phyloP scores from a whole-genome alignment of 768 basidiomycete species.

The Agrocybe praecox region DNA sequence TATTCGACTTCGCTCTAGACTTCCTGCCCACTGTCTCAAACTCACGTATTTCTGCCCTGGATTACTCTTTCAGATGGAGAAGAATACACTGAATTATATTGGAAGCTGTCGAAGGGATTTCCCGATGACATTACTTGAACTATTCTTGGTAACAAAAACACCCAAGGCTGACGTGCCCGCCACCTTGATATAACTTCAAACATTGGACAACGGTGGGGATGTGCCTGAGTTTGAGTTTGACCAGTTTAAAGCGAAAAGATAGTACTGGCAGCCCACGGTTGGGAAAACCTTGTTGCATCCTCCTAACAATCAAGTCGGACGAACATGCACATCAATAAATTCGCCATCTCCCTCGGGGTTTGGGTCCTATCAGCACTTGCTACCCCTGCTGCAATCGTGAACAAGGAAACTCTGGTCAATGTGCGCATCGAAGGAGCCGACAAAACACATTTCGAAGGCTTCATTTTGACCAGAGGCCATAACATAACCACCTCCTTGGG shows the following conservation, averaged over 20 bases:
- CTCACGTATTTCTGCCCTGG: no score
- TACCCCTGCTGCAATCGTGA: constrained; percentile 1
- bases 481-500: constrained; percentile 38
- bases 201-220: not conserved
- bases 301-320: no score
- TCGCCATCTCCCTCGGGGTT: constrained; percentile 1
- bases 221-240: not conserved
- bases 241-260: not conserved
- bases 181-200: not conserved
- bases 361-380: constrained; percentile 1
- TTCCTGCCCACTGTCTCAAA: no score
- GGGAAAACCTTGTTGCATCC: no score
- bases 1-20: no score
- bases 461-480: constrained; percentile 40
- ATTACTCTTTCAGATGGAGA: no score
- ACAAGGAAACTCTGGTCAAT: constrained; percentile 24
- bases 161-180: not conserved
- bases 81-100: not conserved
- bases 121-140: not conserved
- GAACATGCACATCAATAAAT: constrained; percentile 4
- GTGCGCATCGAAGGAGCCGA: constrained; percentile 41
- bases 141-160: not conserved
- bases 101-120: not conserved
- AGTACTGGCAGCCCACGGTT: not conserved
- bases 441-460: constrained; percentile 40